Conservation (phyloP, 2,329 filamentous ascomycete species). For the Orbilia quercus region DNA sequence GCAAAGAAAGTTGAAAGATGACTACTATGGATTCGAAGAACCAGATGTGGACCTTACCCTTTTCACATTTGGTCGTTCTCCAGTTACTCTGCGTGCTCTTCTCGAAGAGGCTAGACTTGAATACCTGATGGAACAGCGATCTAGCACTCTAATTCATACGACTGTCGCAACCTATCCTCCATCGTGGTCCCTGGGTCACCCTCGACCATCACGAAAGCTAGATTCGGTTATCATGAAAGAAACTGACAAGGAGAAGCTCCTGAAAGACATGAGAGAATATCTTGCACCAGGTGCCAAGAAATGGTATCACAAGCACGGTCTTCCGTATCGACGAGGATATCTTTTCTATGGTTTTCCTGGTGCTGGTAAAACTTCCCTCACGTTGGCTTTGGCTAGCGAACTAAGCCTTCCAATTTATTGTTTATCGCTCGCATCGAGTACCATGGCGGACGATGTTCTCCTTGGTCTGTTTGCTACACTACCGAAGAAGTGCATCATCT, state of each 20-base stretch:
- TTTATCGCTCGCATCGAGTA: slow-evolving; percentile 71
- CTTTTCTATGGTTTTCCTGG: slow-evolving; percentile 81
- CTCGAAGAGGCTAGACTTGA: slow-evolving; percentile 56
- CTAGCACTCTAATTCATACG: slow-evolving; percentile 57
- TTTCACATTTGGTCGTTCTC: slow-evolving; percentile 57
- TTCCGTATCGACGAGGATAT: slow-evolving; percentile 80
- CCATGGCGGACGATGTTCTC: slow-evolving; percentile 73
- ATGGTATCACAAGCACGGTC: slow-evolving; percentile 81
- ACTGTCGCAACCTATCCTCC: slow-evolving; percentile 32
- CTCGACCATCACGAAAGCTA: slow-evolving; percentile 57
- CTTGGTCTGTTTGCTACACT: slow-evolving; percentile 71
- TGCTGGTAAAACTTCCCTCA: slow-evolving; percentile 77
- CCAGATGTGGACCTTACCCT: slow-evolving; percentile 53
- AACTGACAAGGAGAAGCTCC: slow-evolving; percentile 73
- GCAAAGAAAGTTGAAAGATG: slow-evolving; percentile 54
- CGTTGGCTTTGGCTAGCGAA: slow-evolving; percentile 73
- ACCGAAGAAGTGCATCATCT: slow-evolving; percentile 73
- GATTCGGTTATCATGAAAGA: slow-evolving; percentile 77
- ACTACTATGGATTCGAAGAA: slow-evolving; percentile 42
- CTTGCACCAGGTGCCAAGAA: slow-evolving; percentile 75
- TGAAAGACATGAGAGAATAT: slow-evolving; percentile 81
- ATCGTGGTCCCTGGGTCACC: slow-evolving; percentile 56
- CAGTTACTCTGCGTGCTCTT: slow-evolving; percentile 52
- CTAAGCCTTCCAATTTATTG: slow-evolving; percentile 76
- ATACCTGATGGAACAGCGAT: slow-evolving; percentile 56